These are phyloP conservation scores for Hymenoscyphus scutula DNA, from an alignment of 2,329 filamentous ascomycete species.

Conservation along the genomic window DNA sequence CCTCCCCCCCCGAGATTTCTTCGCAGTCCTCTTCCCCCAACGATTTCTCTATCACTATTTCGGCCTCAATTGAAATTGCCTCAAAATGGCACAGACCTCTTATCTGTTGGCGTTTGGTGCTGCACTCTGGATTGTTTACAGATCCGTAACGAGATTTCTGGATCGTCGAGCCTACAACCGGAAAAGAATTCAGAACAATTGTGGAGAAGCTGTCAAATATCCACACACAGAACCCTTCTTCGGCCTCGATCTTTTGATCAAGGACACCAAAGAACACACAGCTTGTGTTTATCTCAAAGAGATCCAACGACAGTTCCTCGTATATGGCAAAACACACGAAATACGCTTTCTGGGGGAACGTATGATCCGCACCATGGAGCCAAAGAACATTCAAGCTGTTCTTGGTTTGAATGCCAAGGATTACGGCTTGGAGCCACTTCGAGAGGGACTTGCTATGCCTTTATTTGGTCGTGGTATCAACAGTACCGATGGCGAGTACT, in stretches of 20 bases:
- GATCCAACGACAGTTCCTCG: background rate
- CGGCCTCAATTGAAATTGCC: too few species aligned
- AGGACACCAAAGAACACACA: background rate
- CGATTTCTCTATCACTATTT: too few species aligned
- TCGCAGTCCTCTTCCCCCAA: too few species aligned
- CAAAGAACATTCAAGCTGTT: background rate
- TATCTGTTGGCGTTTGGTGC: background rate
- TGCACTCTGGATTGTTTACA: background rate
- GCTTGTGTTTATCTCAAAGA: background rate
- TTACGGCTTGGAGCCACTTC: background rate
- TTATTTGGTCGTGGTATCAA: background rate
- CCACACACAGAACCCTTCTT: slow-evolving; percentile 2
- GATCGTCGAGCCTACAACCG: background rate
- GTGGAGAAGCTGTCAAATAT: background rate
- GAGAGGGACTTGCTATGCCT: background rate
- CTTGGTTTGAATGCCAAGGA: background rate
- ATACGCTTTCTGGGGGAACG: background rate
- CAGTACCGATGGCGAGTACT: slow-evolving; percentile 6
- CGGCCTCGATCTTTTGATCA: background rate
- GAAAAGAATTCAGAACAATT: background rate
- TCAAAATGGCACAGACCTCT: background rate
- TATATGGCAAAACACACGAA: slow-evolving; percentile 7
- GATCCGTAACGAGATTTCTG: background rate
- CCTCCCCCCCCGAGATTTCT: too few species aligned
- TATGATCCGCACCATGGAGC: slow-evolving; percentile 6